Conservation (phyloP, 805 yeast genomes). For the Suhomyces pyralidae region DNA sequence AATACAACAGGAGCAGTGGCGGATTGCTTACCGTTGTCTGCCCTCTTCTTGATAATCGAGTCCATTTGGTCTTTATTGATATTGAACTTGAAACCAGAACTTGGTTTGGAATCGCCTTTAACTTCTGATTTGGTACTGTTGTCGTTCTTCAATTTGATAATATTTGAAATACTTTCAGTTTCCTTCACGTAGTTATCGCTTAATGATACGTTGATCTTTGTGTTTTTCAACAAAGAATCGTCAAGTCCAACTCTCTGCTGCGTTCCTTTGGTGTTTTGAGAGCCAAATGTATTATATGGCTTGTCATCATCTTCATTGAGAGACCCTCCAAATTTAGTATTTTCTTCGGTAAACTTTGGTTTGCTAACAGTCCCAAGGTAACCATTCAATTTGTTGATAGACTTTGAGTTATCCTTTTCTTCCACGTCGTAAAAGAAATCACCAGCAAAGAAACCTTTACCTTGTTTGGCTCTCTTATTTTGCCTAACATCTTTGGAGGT, state of each 20-base stretch:
- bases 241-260: slow-evolving; percentile 17
- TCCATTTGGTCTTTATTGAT: slow-evolving; percentile 28
- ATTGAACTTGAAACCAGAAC: slow-evolving; percentile 37
- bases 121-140: slow-evolving; percentile 1
- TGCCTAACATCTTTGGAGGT: slow-evolving; percentile 5
- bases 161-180: slow-evolving; percentile 23
- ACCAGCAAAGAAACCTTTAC: slow-evolving; percentile 30
- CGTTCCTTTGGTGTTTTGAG: slow-evolving; percentile 10
- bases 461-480: slow-evolving; percentile 17
- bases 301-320: slow-evolving; percentile 5
- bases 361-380: slow-evolving; percentile 32
- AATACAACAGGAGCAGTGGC: neutral
- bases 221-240: slow-evolving; percentile 12
- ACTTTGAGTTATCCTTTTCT: slow-evolving; percentile 10
- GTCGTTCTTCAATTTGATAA: slow-evolving; percentile 30
- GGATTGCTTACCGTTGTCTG: slow-evolving; percentile 11
- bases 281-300: slow-evolving; percentile 8
- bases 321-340: neutral
- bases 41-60: slow-evolving; percentile 20
- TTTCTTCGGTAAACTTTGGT: slow-evolving; percentile 24
- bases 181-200: slow-evolving; percentile 27
- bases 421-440: slow-evolving; percentile 34
- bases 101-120: slow-evolving; percentile 22
- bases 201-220: slow-evolving; percentile 16
- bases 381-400: slow-evolving; percentile 23